Conservation (phyloP, 164 flowering plant genomes). For the Magnolia sinica region DNA sequence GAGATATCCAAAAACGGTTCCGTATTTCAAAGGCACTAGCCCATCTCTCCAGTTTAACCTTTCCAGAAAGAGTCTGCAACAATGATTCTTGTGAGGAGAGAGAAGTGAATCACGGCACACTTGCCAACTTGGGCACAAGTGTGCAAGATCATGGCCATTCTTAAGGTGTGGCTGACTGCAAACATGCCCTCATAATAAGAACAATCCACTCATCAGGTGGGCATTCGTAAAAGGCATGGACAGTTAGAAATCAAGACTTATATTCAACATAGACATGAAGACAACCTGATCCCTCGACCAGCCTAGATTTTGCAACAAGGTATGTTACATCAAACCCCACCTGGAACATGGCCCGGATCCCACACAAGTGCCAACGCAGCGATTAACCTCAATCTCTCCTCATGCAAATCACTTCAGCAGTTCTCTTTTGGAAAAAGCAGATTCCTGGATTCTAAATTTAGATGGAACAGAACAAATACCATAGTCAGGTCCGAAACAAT, state of each 20-base stretch:
- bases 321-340: not conserved
- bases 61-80: not conserved
- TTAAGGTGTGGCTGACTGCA: not conserved
- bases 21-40: not conserved
- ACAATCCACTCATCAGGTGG: not conserved
- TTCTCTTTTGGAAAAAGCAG: not conserved
- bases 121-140: not conserved
- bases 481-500: conserved; percentile 65
- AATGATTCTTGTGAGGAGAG: too few relatives aligned
- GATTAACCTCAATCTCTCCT: not conserved
- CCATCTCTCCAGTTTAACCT: not conserved
- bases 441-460: not conserved
- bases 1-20: not conserved
- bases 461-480: conserved; percentile 42
- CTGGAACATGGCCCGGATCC: too few relatives aligned
- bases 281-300: not conserved
- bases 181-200: not conserved
- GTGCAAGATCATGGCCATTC: not conserved
- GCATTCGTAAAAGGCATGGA: not conserved
- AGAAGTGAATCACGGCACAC: too few relatives aligned
- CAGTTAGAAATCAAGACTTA: not conserved
- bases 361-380: not conserved
- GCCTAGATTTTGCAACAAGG: not conserved
- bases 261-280: not conserved
- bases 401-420: not conserved